Evolutionary conservation across 2,329 filamentous ascomycete species (phyloP).

Genomic region (Pseudogymnoascus sp.): DNA sequence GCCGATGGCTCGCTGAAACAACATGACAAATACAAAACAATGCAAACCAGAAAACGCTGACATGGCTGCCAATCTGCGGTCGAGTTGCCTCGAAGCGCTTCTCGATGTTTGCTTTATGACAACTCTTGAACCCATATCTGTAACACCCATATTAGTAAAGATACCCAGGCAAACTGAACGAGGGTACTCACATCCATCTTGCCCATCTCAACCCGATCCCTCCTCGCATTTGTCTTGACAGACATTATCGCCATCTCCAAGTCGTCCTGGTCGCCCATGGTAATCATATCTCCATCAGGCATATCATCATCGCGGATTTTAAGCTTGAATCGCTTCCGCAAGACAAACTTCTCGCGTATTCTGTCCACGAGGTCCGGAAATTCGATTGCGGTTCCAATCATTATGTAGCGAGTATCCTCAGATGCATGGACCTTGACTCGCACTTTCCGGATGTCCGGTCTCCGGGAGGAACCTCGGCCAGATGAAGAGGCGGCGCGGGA

Average conservation of each 20-base stretch:
- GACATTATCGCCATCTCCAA: constrained; percentile 75
- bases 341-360: constrained; percentile 79
- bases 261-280: constrained; percentile 93
- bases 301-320: constrained; percentile 77
- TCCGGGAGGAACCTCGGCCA: constrained; percentile 47
- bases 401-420: constrained; percentile 86
- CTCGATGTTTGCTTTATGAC: background rate
- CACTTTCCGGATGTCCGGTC: constrained; percentile 66
- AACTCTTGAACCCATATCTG: constrained; percentile 7
- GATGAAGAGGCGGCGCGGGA: constrained; percentile 34
- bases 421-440: constrained; percentile 79
- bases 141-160: background rate
- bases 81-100: background rate
- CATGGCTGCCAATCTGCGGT: background rate
- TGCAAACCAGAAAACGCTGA: background rate
- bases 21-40: constrained; percentile 4
- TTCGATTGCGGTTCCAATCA: constrained; percentile 65
- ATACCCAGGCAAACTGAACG: background rate
- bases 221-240: constrained; percentile 60
- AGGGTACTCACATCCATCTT: constrained; percentile 79
- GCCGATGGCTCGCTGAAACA: constrained; percentile 2
- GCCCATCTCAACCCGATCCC: constrained; percentile 71
- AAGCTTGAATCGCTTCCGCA: constrained; percentile 74
- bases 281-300: constrained; percentile 82
- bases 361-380: constrained; percentile 72